Evolutionary conservation across 2,329 filamentous ascomycete species (phyloP), one percentile per base, ranked within the genome.

Genomic region (Paraphaeosphaeria minitans): DNA sequence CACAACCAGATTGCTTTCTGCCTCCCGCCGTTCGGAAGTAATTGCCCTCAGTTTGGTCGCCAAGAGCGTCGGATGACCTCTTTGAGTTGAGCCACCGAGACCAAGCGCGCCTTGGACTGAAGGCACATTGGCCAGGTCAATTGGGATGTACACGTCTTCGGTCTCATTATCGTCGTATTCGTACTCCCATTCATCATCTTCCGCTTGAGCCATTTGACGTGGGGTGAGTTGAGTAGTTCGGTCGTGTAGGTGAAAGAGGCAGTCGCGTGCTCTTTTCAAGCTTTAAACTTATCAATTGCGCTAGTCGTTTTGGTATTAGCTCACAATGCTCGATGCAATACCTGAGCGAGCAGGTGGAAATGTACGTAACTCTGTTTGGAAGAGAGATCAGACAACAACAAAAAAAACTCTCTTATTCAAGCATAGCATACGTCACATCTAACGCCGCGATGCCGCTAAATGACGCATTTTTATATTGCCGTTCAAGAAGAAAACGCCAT

Each of bases 61-160:
- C 37, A 72, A 57, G 45, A 67, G 54, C 19, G 60, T 70, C 12
- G 68, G 70, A 50, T 73, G 70, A 13, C 59, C 68, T 41, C 51
- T 66, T 41, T 65, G 62, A 8, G 64, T 61, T 41, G 66, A 55
- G 22, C 37, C 37, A 43, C 37, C 24, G n/a, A 42, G 9, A 16
- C 35, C 51, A n/a, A 35, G 39, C 24, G 54, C 59, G 43, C 66
- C 53, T 53, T 65, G 66, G 12, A 63, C 60, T 16, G 58, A 58
- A 4, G 72, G 70, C 13, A 75, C 72, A 60, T 79, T 77, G 19
- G 80, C 84, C 33, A 88, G 75, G 69, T 89, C 86, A 58, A 88
- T 75, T 42, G 85, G 85, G 55, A 89, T 78, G 68, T 85, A 87
- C 66, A 86, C 83, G 56, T 83, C 82, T 79, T 88, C 84, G 27